Conservation (phyloP, 2,329 filamentous ascomycete genomes). For the Aureobasidium namibiae region DNA sequence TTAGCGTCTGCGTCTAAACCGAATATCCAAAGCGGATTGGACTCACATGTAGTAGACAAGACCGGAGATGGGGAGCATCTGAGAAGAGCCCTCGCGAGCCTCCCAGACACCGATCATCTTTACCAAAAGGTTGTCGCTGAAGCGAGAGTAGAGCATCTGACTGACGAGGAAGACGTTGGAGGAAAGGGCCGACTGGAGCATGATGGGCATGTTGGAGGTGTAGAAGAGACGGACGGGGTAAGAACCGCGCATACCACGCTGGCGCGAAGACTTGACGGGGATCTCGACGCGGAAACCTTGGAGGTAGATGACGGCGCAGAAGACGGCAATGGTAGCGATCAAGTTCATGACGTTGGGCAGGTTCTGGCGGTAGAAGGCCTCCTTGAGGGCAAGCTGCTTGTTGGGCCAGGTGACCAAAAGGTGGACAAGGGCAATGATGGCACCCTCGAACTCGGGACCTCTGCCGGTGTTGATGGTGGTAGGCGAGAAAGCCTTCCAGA, state of each 20-base stretch:
- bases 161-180: conserved; percentile 99
- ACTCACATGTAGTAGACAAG: conserved; percentile 97
- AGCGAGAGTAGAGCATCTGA: conserved; percentile 98
- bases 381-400: conserved; percentile 96
- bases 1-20: neutral
- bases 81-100: conserved; percentile 87
- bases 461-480: conserved; percentile 99
- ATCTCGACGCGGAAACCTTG: conserved; percentile 90
- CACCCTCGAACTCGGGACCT: conserved; percentile 97
- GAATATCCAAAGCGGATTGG: neutral
- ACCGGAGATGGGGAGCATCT: conserved; percentile 88
- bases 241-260: conserved; percentile 95
- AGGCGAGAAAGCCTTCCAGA: conserved; percentile 99
- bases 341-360: conserved; percentile 99
- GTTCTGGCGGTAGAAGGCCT: conserved; percentile 99
- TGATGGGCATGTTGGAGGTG: conserved; percentile 99
- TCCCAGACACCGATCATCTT: conserved; percentile 98
- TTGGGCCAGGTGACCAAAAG: conserved; percentile 97
- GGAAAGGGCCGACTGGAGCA: conserved; percentile 96
- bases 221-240: conserved; percentile 99
- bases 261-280: conserved; percentile 97
- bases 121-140: conserved; percentile 97
- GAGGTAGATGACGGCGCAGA: conserved; percentile 94
- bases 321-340: conserved; percentile 83
- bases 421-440: conserved; percentile 96